phyloP scores from a whole-genome alignment of 2,329 filamentous ascomycete genomes.

The Microsporum canis region DNA sequence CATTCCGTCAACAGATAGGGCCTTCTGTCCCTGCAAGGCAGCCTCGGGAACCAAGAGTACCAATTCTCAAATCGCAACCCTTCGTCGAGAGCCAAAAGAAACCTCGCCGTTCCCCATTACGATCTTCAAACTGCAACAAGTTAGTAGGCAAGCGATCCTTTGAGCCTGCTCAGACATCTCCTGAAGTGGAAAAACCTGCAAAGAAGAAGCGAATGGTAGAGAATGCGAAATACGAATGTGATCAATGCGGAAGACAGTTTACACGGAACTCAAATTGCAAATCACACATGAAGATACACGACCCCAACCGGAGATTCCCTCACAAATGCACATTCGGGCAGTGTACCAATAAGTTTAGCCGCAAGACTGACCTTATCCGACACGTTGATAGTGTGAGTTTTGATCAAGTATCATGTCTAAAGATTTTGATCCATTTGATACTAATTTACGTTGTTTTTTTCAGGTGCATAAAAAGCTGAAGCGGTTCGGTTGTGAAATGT shows the following conservation, averaged over 20 bases:
- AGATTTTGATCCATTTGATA: not conserved
- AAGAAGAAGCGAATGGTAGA: slow-evolving; percentile 16
- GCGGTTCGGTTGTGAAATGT: slow-evolving; percentile 59
- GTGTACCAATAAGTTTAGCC: slow-evolving; percentile 66
- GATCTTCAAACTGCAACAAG: slow-evolving; percentile 4
- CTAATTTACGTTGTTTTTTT: not conserved
- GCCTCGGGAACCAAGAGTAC: not conserved
- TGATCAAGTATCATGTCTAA: not conserved
- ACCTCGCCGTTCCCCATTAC: slow-evolving; percentile 2
- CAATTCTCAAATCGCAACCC: not conserved
- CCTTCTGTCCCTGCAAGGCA: not conserved
- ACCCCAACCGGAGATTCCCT: slow-evolving; percentile 59
- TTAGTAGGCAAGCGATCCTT: not conserved
- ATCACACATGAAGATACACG: slow-evolving; percentile 74
- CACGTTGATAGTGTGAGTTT: slow-evolving; percentile 44
- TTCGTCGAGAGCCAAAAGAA: not conserved
- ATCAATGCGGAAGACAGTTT: slow-evolving; percentile 66
- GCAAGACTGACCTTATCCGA: slow-evolving; percentile 63
- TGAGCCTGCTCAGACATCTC: not conserved
- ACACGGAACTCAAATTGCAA: slow-evolving; percentile 78
- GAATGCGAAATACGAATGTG: slow-evolving; percentile 62
- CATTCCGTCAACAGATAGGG: not conserved
- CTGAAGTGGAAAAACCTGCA: slow-evolving; percentile 8
- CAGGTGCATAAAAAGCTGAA: slow-evolving; percentile 63
- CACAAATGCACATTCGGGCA: slow-evolving; percentile 54